phyloP scores from a whole-genome alignment of 768 basidiomycete genomes.

The Tephrocybe sp. region DNA sequence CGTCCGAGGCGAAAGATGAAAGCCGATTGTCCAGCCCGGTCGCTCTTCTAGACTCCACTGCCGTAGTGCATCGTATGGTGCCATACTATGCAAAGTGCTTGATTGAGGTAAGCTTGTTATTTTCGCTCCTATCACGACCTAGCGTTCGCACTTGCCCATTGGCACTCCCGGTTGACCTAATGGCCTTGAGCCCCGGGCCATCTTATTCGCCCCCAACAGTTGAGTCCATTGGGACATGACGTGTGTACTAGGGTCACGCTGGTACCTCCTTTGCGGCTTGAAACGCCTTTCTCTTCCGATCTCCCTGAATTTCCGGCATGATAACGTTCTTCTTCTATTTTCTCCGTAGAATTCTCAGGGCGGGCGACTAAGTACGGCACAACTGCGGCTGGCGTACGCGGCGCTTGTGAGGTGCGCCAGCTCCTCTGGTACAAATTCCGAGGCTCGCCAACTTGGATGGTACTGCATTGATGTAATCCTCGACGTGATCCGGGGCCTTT shows the following conservation, averaged over 20 bases:
- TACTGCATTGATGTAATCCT: slow-evolving; percentile 64
- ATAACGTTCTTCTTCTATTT: slow-evolving; percentile 9
- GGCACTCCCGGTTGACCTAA: neutral
- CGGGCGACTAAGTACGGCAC: slow-evolving; percentile 57
- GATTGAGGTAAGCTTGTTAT: slow-evolving; percentile 54
- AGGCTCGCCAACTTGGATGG: slow-evolving; percentile 56
- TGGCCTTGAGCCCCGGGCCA: neutral
- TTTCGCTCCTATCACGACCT: neutral
- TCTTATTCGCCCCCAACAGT: neutral
- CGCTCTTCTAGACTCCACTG: slow-evolving; percentile 23
- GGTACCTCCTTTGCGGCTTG: neutral
- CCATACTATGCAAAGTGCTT: slow-evolving; percentile 76
- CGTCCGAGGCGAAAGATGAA: slow-evolving; percentile 9
- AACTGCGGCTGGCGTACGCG: slow-evolving; percentile 75
- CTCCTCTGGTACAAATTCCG: slow-evolving; percentile 28
- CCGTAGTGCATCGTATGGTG: slow-evolving; percentile 56
- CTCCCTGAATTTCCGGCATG: slow-evolving; percentile 9
- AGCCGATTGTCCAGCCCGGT: slow-evolving; percentile 12
- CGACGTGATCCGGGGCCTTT: slow-evolving; percentile 38
- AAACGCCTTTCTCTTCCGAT: neutral
- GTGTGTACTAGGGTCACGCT: neutral
- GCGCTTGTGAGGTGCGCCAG: slow-evolving; percentile 65
- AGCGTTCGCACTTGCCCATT: neutral
- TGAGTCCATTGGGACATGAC: neutral
- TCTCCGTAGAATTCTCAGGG: slow-evolving; percentile 59